Percentiles rank a stretch among this genome's conserved stretches.
Conservation (phyloP, 345 rosid genomes). For the Raphanus sativus region DNA sequence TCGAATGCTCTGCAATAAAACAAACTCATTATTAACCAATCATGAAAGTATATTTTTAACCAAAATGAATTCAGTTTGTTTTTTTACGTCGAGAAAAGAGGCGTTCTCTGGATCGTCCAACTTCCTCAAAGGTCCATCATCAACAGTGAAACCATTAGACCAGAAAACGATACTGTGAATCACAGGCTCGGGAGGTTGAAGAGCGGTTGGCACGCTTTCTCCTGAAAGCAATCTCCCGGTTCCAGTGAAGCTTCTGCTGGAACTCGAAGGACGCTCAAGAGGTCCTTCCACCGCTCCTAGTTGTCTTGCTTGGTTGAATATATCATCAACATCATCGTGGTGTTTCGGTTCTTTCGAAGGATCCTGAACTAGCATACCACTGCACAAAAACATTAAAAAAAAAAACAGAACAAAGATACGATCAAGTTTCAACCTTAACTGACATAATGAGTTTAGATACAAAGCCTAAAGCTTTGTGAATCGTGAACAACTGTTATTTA, state of each 20-base stretch:
- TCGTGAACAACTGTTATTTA: too few relatives aligned
- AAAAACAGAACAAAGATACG: conserved; percentile 8
- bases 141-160: conserved; percentile 86
- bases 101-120: conserved; percentile 95
- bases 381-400: too few relatives aligned
- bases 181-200: conserved; percentile 74
- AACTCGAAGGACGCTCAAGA: conserved; percentile 68
- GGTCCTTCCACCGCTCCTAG: conserved; percentile 92
- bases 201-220: conserved; percentile 68
- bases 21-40: background rate
- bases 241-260: conserved; percentile 75
- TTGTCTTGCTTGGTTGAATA: conserved; percentile 85
- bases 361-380: conserved; percentile 98
- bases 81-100: conserved; percentile 76
- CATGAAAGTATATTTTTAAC: background rate
- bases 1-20: conserved; percentile 64
- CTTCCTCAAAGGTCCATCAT: conserved; percentile 87
- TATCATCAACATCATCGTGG: conserved; percentile 81
- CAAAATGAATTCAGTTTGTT: conserved; percentile 1
- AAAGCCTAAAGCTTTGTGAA: too few relatives aligned
- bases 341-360: conserved; percentile 52
- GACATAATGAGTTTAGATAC: too few relatives aligned
- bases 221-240: conserved; percentile 85
- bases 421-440: conserved; percentile 2
- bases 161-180: conserved; percentile 82